Evolutionary conservation across 2,329 filamentous ascomycete genomes (phyloP).

Genomic region (Phaeoacremonium minimum): DNA sequence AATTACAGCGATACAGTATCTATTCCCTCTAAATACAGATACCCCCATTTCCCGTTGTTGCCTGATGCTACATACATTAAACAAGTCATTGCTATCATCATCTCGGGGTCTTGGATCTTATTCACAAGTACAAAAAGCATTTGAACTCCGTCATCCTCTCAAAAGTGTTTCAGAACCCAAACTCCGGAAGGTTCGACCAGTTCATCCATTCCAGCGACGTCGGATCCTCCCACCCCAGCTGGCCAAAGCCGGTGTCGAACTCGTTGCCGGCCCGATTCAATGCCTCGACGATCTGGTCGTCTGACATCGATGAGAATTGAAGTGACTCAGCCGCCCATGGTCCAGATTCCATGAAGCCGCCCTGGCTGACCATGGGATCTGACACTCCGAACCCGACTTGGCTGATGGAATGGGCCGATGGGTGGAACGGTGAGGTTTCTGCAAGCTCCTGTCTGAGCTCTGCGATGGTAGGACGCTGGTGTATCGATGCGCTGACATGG

Average conservation of each 20-base stretch:
- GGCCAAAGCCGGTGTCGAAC: constrained; percentile 50
- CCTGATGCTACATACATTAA: too few species aligned
- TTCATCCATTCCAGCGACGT: constrained; percentile 54
- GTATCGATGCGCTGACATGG: constrained; percentile 7
- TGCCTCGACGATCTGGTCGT: constrained; percentile 63
- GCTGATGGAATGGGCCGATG: not conserved
- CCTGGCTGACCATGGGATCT: constrained; percentile 10
- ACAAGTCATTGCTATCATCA: too few species aligned
- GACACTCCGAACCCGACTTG: constrained; percentile 9
- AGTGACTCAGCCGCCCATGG: constrained; percentile 44
- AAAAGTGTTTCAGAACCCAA: constrained; percentile 30
- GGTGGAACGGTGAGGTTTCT: not conserved
- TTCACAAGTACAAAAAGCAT: too few species aligned
- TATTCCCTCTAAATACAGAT: too few species aligned
- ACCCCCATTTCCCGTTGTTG: too few species aligned
- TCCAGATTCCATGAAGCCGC: constrained; percentile 8
- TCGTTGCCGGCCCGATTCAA: constrained; percentile 59
- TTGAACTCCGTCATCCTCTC: too few species aligned
- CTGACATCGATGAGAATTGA: constrained; percentile 66
- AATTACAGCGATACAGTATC: too few species aligned
- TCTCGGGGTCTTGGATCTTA: too few species aligned
- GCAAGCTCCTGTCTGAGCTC: not conserved
- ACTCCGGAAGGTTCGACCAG: constrained; percentile 37
- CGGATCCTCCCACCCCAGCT: constrained; percentile 56
- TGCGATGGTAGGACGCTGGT: constrained; percentile 2